These are phyloP conservation scores for Sugiyamaella xylanicola DNA, from an alignment of 1,139 yeast genomes.

Conservation along the genomic window DNA sequence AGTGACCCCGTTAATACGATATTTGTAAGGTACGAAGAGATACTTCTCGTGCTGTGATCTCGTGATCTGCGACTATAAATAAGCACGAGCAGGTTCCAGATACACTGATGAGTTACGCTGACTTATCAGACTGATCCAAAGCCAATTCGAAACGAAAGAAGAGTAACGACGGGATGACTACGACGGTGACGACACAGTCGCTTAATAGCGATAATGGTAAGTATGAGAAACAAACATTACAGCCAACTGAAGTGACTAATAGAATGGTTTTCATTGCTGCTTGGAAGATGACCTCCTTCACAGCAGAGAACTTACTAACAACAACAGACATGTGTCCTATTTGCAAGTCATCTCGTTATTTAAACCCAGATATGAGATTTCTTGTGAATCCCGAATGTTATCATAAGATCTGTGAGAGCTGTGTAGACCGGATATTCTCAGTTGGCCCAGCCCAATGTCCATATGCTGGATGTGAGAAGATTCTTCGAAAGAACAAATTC, in stretches of 20 bases:
- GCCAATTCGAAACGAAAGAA: not conserved
- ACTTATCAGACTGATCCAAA: not conserved
- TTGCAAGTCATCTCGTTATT: constrained; percentile 91
- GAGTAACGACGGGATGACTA: not conserved
- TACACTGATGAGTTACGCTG: too few relatives aligned
- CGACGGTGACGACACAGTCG: not conserved
- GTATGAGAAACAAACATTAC: not conserved
- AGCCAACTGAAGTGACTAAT: not conserved
- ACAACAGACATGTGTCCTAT: constrained; percentile 87
- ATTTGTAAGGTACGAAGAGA: too few relatives aligned
- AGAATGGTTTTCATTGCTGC: too few relatives aligned
- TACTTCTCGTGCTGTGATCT: too few relatives aligned
- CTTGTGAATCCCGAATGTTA: constrained; percentile 96
- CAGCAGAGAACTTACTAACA: constrained; percentile 10
- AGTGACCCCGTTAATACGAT: too few relatives aligned
- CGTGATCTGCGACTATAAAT: not conserved
- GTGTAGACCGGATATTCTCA: constrained; percentile 92
- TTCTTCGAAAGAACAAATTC: constrained; percentile 81
- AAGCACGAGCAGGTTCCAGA: not conserved
- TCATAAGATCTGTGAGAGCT: constrained; percentile 94
- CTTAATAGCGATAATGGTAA: not conserved
- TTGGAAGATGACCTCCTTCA: too few relatives aligned
- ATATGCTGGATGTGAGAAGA: constrained; percentile 86
- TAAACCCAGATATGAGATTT: constrained; percentile 91
- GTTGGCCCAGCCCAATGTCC: constrained; percentile 98